Evolutionary conservation across 306 rosid species (phyloP).

Genomic region (Dryas drummondii): DNA sequence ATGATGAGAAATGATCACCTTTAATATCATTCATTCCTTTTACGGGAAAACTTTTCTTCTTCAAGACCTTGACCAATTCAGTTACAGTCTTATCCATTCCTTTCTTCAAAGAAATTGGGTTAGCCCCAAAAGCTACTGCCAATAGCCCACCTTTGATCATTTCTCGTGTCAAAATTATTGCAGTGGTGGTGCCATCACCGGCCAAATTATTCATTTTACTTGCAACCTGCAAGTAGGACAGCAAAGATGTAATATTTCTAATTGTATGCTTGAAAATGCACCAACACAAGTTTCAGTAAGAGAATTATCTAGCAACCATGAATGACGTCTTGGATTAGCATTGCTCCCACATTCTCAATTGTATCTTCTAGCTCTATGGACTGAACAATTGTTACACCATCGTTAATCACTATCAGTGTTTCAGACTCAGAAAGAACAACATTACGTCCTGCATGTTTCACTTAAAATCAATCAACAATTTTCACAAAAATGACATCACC

Average conservation of each 20-base stretch:
- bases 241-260: conserved; percentile 22
- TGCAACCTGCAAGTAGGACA: conserved; percentile 71
- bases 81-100: conserved; percentile 87
- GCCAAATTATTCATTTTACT: conserved; percentile 87
- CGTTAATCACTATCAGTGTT: conserved; percentile 69
- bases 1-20: conserved; percentile 50
- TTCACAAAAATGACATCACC: conserved; percentile 12
- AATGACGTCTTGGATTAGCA: conserved; percentile 95
- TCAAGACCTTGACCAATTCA: conserved; percentile 65
- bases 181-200: conserved; percentile 97
- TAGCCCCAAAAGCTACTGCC: conserved; percentile 88
- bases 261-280: conserved; percentile 10
- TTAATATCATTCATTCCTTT: conserved; percentile 81
- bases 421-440: conserved; percentile 83
- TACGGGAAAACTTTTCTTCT: conserved; percentile 75
- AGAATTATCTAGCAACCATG: conserved; percentile 50
- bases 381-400: conserved; percentile 89
- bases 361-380: conserved; percentile 87
- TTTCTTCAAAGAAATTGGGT: conserved; percentile 84
- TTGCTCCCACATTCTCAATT: conserved; percentile 90
- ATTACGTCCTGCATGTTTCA: conserved; percentile 71
- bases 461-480: conserved; percentile 22
- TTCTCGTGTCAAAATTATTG: conserved; percentile 83
- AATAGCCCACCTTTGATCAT: conserved; percentile 72
- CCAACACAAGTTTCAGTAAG: conserved; percentile 24